Evolutionary conservation across 768 basidiomycete genomes (phyloP).

Genomic region (Pleurotus djamor): DNA sequence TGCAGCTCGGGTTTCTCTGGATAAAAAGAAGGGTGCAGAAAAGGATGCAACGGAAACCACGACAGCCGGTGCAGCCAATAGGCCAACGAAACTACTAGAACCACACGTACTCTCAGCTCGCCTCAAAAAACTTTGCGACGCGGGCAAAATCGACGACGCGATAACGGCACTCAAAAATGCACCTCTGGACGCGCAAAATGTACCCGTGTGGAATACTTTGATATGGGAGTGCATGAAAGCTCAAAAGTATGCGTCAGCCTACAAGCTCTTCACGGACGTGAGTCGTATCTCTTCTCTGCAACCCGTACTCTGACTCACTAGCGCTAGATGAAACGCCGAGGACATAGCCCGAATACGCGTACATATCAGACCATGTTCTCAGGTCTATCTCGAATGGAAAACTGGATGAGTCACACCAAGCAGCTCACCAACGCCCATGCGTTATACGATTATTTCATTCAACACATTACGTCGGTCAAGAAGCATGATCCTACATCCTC

Average conservation of each 20-base stretch:
- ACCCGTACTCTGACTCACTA: conserved; percentile 2
- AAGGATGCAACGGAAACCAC: conserved; percentile 17
- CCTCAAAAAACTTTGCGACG: conserved; percentile 54
- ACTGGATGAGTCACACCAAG: conserved; percentile 57
- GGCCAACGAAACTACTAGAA: conserved; percentile 42
- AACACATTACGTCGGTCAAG: conserved; percentile 48
- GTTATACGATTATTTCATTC: conserved; percentile 56
- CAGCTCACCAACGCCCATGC: conserved; percentile 62
- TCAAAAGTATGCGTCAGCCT: conserved; percentile 55
- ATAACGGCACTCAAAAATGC: conserved; percentile 63
- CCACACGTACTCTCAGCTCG: conserved; percentile 62
- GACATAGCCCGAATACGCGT: conserved; percentile 62
- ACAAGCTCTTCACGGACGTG: conserved; percentile 71
- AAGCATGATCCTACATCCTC: conserved; percentile 41
- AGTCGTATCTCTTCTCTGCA: conserved; percentile 11
- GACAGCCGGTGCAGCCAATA: conserved; percentile 5
- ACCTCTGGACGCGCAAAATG: conserved; percentile 74
- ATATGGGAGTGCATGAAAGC: conserved; percentile 63
- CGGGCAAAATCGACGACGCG: conserved; percentile 59
- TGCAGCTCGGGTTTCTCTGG: neutral
- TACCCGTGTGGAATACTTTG: conserved; percentile 77
- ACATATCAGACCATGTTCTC: conserved; percentile 73
- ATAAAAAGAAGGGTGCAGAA: conserved; percentile 6
- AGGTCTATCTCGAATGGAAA: conserved; percentile 57
- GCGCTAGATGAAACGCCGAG: conserved; percentile 80